Percentiles rank a stretch among this genome's conserved stretches.
phyloP scores from a whole-genome alignment of 192 early-diverging fungal genomes.

The Mortierella hygrophila region DNA sequence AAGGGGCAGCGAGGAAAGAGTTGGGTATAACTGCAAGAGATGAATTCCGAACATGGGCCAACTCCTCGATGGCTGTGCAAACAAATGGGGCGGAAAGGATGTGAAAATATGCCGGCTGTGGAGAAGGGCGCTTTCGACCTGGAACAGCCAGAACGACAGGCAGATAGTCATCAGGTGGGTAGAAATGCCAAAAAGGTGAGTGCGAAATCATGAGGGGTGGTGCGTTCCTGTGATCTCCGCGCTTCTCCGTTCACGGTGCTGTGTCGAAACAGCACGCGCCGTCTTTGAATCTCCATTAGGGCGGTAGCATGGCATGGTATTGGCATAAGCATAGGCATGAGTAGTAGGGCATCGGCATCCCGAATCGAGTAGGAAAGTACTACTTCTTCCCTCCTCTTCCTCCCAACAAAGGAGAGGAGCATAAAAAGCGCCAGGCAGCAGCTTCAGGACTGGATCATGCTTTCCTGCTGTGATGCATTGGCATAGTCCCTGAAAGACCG shows the following conservation, averaged over 20 bases:
- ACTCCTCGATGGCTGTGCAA: conserved; percentile 3
- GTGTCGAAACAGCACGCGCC: neutral
- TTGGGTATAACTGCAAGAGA: neutral
- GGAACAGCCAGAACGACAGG: conserved; percentile 3
- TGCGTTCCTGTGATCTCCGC: neutral
- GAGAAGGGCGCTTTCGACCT: neutral
- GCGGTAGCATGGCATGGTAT: neutral
- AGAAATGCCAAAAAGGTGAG: neutral
- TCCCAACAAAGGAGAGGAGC: neutral
- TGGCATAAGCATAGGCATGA: neutral
- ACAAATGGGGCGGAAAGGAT: neutral
- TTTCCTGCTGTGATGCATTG: neutral
- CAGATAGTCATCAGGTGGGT: neutral
- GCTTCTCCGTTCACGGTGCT: neutral
- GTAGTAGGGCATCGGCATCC: neutral
- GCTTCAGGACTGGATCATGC: neutral
- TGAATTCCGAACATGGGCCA: conserved; percentile 7
- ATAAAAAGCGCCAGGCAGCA: neutral
- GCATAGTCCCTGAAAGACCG: conserved; percentile 7
- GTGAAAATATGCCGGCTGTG: neutral
- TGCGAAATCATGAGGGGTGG: neutral
- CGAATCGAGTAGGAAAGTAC: neutral
- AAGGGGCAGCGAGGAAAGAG: neutral
- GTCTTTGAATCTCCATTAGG: neutral
- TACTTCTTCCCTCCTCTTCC: neutral